phyloP scores from a whole-genome alignment of 129 eudicot species.

The Solidago caesia region DNA sequence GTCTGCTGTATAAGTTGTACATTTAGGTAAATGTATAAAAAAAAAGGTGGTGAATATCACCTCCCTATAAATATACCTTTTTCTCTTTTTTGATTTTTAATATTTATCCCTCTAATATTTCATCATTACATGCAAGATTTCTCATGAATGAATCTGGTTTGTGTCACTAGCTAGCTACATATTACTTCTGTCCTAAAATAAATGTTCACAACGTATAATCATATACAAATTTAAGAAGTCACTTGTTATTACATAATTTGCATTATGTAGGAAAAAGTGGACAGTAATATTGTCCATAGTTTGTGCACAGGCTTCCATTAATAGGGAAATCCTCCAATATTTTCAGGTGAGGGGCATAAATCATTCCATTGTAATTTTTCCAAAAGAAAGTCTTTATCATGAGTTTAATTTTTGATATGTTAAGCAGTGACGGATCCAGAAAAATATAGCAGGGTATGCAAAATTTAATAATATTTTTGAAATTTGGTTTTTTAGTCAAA shows the following conservation, averaged over 20 bases:
- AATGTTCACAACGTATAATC: too few relatives aligned
- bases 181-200: neutral
- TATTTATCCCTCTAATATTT: slow-evolving; percentile 22
- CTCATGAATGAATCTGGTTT: slow-evolving; percentile 2
- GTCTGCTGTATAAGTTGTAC: too few relatives aligned
- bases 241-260: too few relatives aligned
- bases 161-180: slow-evolving; percentile 20
- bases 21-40: too few relatives aligned
- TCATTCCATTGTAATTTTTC: too few relatives aligned
- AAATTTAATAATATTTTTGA: too few relatives aligned
- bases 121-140: slow-evolving; percentile 39
- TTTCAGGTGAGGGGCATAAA: slow-evolving; percentile 26
- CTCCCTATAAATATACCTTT: neutral
- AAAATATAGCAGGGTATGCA: too few relatives aligned
- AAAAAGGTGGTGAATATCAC: too few relatives aligned
- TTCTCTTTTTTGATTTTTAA: neutral
- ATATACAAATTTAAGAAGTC: too few relatives aligned
- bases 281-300: slow-evolving; percentile 13
- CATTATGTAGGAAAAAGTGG: neutral
- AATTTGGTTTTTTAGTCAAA: too few relatives aligned
- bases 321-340: slow-evolving; percentile 12
- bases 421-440: too few relatives aligned
- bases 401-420: neutral
- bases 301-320: slow-evolving; percentile 14
- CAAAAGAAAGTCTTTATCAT: neutral